Evolutionary conservation across 257 asterid genomes (phyloP).

Genomic region (Nicotiana noctiflora): DNA sequence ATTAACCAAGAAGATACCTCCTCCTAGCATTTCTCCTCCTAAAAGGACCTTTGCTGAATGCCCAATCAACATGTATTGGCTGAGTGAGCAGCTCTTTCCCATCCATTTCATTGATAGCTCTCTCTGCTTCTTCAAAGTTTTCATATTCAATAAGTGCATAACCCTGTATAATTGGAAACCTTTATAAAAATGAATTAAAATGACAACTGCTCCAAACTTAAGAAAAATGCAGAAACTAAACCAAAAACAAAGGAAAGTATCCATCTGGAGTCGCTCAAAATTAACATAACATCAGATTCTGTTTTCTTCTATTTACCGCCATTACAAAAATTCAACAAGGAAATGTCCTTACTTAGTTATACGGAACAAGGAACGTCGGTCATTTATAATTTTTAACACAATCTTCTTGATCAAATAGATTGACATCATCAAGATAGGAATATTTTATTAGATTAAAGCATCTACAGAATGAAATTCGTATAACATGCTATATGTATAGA

Average conservation of each 20-base stretch:
- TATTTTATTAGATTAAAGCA: not conserved
- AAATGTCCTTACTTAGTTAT: not conserved
- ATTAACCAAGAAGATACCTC: constrained; percentile 40
- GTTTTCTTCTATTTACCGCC: not conserved
- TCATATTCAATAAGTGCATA: constrained; percentile 77
- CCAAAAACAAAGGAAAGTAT: not conserved
- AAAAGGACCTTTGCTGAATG: constrained; percentile 94
- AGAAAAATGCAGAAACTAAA: not conserved
- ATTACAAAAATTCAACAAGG: not conserved
- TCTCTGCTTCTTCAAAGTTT: constrained; percentile 72
- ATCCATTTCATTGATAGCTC: constrained; percentile 65
- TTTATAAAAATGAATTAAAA: not conserved
- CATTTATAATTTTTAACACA: not conserved
- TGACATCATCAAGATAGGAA: not conserved
- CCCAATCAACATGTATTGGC: constrained; percentile 79
- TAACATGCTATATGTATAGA: not conserved
- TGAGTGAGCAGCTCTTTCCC: constrained; percentile 66
- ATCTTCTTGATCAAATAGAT: not conserved
- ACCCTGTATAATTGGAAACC: constrained; percentile 31
- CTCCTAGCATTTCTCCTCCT: constrained; percentile 72
- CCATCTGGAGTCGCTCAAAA: not conserved
- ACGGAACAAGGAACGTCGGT: not conserved
- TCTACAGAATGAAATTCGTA: not conserved
- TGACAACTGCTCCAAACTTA: not conserved
- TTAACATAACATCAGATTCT: not conserved